Percentiles rank a stretch among this genome's conserved stretches.
These are phyloP conservation scores for Geotrichum citri-aurantii DNA, from an alignment of 1,139 yeast species.

Conservation along the genomic window DNA sequence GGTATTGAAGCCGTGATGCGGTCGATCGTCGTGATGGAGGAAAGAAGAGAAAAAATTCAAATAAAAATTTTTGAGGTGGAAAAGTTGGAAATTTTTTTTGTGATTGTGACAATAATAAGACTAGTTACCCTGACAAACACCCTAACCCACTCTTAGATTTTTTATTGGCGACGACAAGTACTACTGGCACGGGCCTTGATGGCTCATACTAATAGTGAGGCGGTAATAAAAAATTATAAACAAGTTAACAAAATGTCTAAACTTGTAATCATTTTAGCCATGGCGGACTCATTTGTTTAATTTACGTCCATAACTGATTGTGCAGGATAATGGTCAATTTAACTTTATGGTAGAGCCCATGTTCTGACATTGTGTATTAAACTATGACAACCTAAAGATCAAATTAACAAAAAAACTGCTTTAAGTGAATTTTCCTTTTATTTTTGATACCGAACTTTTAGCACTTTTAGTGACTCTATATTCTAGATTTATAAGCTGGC, in stretches of 20 bases:
- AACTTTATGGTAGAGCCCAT: too few relatives aligned
- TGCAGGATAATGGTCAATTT: too few relatives aligned
- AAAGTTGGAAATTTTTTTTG: not conserved
- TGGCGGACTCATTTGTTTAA: too few relatives aligned
- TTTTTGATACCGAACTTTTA: too few relatives aligned
- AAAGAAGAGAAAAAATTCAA: not conserved
- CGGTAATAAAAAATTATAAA: not conserved
- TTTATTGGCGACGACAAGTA: not conserved
- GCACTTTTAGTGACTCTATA: too few relatives aligned
- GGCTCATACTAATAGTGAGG: too few relatives aligned
- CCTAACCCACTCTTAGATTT: not conserved
- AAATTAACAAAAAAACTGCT: too few relatives aligned
- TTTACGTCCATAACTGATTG: too few relatives aligned
- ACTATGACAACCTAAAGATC: too few relatives aligned
- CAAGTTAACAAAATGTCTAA: too few relatives aligned
- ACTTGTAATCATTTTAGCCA: not conserved
- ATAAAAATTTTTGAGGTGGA: constrained; percentile 2
- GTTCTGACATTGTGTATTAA: too few relatives aligned
- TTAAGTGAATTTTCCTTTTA: too few relatives aligned
- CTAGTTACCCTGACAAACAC: not conserved
- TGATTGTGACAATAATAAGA: not conserved
- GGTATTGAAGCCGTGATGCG: not conserved
- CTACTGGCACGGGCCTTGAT: not conserved
- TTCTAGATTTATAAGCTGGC: not conserved
- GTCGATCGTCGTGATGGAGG: not conserved